Percentiles rank a stretch among this genome's conserved stretches.
Conservation (phyloP, 768 basidiomycete genomes). For the Tylopilus plumbeoviolaceoides region DNA sequence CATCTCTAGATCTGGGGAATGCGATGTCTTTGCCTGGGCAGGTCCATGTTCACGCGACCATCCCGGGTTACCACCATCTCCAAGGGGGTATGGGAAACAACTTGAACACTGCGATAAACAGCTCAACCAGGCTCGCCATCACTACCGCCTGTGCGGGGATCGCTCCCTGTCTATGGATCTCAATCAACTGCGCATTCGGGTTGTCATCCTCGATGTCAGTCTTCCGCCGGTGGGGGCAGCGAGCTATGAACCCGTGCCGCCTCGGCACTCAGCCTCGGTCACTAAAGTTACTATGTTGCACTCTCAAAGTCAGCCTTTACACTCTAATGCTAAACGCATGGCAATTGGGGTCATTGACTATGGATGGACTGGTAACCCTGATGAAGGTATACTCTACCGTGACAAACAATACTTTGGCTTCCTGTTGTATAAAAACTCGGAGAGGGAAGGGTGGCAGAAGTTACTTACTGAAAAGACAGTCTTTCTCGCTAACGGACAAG, state of each 20-base stretch:
- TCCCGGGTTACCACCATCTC: constrained; percentile 13
- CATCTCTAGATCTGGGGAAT: constrained; percentile 15
- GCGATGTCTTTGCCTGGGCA: constrained; percentile 23
- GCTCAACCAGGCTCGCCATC: constrained; percentile 5
- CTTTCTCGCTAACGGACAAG: constrained; percentile 8
- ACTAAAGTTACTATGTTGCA: constrained; percentile 2
- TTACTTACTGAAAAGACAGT: constrained; percentile 15
- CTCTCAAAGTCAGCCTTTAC: neutral
- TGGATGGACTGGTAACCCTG: constrained; percentile 11
- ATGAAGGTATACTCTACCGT: constrained; percentile 5
- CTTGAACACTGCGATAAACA: neutral
- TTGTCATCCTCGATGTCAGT: constrained; percentile 8
- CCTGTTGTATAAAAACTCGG: constrained; percentile 7
- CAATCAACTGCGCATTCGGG: constrained; percentile 6
- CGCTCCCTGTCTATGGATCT: constrained; percentile 11
- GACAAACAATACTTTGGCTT: constrained; percentile 17
- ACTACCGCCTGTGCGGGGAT: constrained; percentile 21
- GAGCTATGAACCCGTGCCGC: neutral
- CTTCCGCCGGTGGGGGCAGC: neutral
- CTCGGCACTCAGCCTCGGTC: neutral
- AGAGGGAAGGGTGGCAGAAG: constrained; percentile 7
- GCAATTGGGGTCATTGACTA: constrained; percentile 22
- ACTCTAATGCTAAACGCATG: neutral
- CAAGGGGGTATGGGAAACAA: constrained; percentile 7
- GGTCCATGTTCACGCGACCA: constrained; percentile 8